These are phyloP conservation scores for Claviceps digitariae DNA, from an alignment of 2,329 filamentous ascomycete genomes.

Conservation along the genomic window DNA sequence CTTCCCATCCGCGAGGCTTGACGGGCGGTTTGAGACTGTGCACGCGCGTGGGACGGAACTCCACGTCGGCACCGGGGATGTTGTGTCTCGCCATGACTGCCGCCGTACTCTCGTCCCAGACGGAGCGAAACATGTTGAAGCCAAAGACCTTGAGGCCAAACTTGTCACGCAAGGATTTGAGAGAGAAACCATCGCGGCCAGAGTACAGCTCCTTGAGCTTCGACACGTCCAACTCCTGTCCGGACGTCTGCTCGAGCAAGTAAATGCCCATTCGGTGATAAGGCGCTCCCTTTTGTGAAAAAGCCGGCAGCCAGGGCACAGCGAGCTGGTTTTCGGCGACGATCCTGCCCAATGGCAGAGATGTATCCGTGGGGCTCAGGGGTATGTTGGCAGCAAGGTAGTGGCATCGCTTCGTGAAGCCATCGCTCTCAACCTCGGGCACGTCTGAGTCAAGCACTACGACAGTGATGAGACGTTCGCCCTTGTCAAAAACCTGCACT, in stretches of 20 bases:
- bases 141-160: slow-evolving; percentile 61
- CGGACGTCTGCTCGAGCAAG: slow-evolving; percentile 64
- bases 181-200: slow-evolving; percentile 53
- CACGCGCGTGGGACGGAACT: slow-evolving; percentile 71
- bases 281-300: slow-evolving; percentile 75
- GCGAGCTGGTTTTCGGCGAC: slow-evolving; percentile 51
- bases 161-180: slow-evolving; percentile 61
- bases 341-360: slow-evolving; percentile 51
- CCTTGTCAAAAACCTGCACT: slow-evolving; percentile 74
- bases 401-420: slow-evolving; percentile 72
- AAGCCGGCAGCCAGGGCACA: slow-evolving; percentile 71
- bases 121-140: slow-evolving; percentile 72
- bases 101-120: slow-evolving; percentile 83
- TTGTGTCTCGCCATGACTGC: slow-evolving; percentile 72
- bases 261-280: slow-evolving; percentile 84
- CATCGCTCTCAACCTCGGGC: slow-evolving; percentile 60
- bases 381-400: slow-evolving; percentile 62
- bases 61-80: slow-evolving; percentile 63
- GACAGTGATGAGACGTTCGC: slow-evolving; percentile 69
- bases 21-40: slow-evolving; percentile 50
- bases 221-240: slow-evolving; percentile 40
- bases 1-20: slow-evolving; percentile 52
- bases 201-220: slow-evolving; percentile 40
- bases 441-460: slow-evolving; percentile 86
- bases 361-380: slow-evolving; percentile 37